phyloP scores from a whole-genome alignment of 768 basidiomycete genomes.

The Leccinellum albellum region DNA sequence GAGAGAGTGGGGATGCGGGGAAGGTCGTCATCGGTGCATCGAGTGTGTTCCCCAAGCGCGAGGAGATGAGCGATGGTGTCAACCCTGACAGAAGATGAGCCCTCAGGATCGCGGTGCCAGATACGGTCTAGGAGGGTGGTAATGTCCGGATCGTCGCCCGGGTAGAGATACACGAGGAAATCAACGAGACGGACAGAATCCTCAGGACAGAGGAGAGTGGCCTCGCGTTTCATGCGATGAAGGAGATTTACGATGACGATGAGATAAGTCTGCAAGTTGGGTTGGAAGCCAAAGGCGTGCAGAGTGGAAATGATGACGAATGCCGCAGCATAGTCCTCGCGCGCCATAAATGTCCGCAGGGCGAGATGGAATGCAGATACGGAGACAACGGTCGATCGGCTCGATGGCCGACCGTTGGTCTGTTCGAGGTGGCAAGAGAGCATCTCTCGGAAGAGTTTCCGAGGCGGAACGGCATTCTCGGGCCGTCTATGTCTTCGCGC shows the following conservation, averaged over 20 bases:
- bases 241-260: constrained; percentile 39
- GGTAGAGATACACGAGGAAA: constrained; percentile 20
- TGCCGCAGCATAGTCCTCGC: constrained; percentile 47
- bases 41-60: constrained; percentile 8
- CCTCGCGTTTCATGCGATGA: constrained; percentile 27
- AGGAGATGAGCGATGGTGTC: constrained; percentile 23
- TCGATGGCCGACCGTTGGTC: constrained; percentile 14
- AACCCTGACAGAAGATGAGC: constrained; percentile 9
- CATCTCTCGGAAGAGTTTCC: constrained; percentile 46
- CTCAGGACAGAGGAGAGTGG: background rate
- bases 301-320: constrained; percentile 37
- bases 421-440: constrained; percentile 31
- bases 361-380: constrained; percentile 39
- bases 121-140: constrained; percentile 18
- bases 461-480: constrained; percentile 31
- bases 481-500: constrained; percentile 22
- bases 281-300: constrained; percentile 23
- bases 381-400: constrained; percentile 26
- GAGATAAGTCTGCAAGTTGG: constrained; percentile 38
- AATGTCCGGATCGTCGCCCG: constrained; percentile 17
- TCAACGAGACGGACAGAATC: constrained; percentile 21
- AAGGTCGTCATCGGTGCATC: constrained; percentile 4
- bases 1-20: background rate
- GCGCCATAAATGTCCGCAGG: constrained; percentile 42
- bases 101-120: background rate